Conservation (phyloP, 805 yeast species). For the Ogataea haglerorum region DNA sequence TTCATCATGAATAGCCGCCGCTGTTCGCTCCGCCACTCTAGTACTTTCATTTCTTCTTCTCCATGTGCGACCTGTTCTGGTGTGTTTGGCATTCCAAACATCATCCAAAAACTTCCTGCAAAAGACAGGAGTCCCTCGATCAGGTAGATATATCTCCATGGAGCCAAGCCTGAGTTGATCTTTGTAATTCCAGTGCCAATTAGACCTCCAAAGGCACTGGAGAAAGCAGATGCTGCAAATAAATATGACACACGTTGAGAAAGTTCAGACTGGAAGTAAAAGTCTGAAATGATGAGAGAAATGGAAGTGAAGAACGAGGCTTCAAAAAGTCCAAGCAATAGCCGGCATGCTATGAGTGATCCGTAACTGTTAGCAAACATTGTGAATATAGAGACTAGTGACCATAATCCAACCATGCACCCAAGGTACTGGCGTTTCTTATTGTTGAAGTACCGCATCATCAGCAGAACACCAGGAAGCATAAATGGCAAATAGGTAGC, state of each 20-base stretch:
- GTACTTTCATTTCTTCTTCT: slow-evolving; percentile 10
- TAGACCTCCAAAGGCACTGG: slow-evolving; percentile 22
- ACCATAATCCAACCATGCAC: slow-evolving; percentile 41
- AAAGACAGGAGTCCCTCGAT: slow-evolving; percentile 17
- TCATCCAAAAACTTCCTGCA: slow-evolving; percentile 6
- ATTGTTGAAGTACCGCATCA: slow-evolving; percentile 37
- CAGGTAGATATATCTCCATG: slow-evolving; percentile 20
- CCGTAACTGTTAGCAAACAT: slow-evolving; percentile 40
- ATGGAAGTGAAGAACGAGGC: slow-evolving; percentile 35
- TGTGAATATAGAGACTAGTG: slow-evolving; percentile 38
- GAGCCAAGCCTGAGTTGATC: slow-evolving; percentile 16
- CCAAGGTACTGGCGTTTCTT: slow-evolving; percentile 33
- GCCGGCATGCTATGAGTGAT: slow-evolving; percentile 39
- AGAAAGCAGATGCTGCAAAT: slow-evolving; percentile 17
- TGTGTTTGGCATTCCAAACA: slow-evolving; percentile 12
- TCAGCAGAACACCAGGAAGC: slow-evolving; percentile 41
- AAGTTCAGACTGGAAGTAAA: slow-evolving; percentile 17
- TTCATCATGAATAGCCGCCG: slow-evolving; percentile 11
- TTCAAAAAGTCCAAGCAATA: slow-evolving; percentile 40
- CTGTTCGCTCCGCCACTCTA: slow-evolving; percentile 8
- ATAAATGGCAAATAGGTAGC: slow-evolving; percentile 40
- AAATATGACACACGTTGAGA: slow-evolving; percentile 14
- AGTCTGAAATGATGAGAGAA: slow-evolving; percentile 16
- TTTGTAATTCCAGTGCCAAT: slow-evolving; percentile 19
- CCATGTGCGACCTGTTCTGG: slow-evolving; percentile 7